Evolutionary conservation across 306 rosid species (phyloP).

Genomic region (Acacia crassicarpa): DNA sequence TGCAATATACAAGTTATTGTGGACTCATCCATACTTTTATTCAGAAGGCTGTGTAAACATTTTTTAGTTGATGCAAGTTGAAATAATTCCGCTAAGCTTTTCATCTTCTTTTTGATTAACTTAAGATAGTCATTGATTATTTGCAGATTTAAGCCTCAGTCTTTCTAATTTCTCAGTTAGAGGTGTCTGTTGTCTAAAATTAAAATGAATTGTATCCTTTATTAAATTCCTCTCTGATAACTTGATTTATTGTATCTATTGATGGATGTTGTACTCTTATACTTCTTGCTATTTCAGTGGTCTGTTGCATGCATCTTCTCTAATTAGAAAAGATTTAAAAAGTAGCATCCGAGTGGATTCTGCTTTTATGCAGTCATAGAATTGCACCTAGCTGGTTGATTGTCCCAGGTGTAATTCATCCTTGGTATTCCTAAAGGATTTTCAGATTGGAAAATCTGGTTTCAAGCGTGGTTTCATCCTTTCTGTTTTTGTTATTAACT

Average conservation of each 20-base stretch:
- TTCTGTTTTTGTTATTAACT: not conserved
- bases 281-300: not conserved
- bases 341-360: conserved; percentile 7
- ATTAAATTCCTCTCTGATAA: conserved; percentile 11
- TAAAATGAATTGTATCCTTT: not conserved
- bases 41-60: not conserved
- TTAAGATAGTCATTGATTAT: not conserved
- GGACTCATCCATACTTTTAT: conserved; percentile 1
- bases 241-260: not conserved
- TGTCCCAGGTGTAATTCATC: not conserved
- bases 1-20: conserved; percentile 5
- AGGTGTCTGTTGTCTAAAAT: conserved; percentile 6
- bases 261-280: not conserved
- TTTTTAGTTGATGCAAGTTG: conserved; percentile 16
- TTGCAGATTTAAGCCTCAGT: not conserved
- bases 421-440: conserved; percentile 1
- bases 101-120: not conserved
- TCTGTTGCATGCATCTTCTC: not conserved
- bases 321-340: not conserved
- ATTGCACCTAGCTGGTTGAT: not conserved
- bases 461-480: not conserved
- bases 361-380: not conserved
- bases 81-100: conserved; percentile 10
- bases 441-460: not conserved
- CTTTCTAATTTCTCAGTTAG: not conserved